Percentiles rank a stretch among this genome's conserved stretches.
These are phyloP conservation scores for Aspergillus sp. DNA, from an alignment of 2,329 filamentous ascomycete genomes.

Conservation along the genomic window DNA sequence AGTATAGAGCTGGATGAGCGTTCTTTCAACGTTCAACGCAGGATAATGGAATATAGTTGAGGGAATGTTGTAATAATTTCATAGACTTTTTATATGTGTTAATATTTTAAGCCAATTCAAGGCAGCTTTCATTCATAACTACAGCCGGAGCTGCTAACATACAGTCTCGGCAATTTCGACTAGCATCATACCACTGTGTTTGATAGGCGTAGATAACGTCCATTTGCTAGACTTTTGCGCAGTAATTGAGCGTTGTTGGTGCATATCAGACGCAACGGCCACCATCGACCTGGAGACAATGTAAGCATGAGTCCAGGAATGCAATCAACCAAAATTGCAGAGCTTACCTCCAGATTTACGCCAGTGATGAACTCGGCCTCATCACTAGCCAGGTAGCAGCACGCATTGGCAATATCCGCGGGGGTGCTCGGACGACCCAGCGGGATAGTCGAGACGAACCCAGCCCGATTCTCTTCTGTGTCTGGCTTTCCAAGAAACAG, in stretches of 20 bases:
- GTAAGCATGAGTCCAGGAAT: not conserved
- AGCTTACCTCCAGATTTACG: constrained; percentile 58
- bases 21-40: too few species aligned
- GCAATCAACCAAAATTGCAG: too few species aligned
- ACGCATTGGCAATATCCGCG: constrained; percentile 66
- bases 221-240: not conserved
- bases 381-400: constrained; percentile 65
- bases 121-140: too few species aligned
- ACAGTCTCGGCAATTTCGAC: too few species aligned
- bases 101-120: too few species aligned
- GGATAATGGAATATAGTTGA: too few species aligned
- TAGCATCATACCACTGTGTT: not conserved
- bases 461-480: constrained; percentile 37
- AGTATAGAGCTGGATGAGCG: too few species aligned
- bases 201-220: not conserved
- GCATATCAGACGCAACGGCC: constrained; percentile 19
- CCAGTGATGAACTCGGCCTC: constrained; percentile 70
- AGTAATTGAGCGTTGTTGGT: not conserved
- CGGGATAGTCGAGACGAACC: constrained; percentile 37
- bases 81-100: too few species aligned
- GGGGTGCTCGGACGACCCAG: constrained; percentile 34
- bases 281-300: constrained; percentile 15
- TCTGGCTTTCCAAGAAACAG: constrained; percentile 49
- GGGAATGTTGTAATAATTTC: too few species aligned
- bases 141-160: too few species aligned